Base-by-base conservation (phyloP, 208 protist genomes). In the Vickermania ingenoplastis region DNA sequence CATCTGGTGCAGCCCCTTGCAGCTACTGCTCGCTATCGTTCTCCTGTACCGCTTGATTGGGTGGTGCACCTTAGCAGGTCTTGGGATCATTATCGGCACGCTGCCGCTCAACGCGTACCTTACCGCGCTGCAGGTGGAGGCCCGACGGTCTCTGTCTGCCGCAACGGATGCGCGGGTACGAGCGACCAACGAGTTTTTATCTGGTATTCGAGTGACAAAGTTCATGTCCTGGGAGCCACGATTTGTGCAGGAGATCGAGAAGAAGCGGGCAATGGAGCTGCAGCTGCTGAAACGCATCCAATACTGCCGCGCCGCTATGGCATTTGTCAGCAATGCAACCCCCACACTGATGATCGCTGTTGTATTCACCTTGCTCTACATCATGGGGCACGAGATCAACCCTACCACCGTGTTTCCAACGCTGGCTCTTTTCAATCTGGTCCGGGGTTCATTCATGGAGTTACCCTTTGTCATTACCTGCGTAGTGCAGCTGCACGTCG, bases 201-300 rank as follows among this genome's bases (percentile, higher is more conserved):
- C 75, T 23, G 83, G 81, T 2, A 96, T 98, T 2, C 79, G 91
- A n/a, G 64, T 97, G 0, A 86, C 91, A 28, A 98, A 98, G 76
- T 79, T 97, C 5, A 97, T 93, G 79, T 78, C 79, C 17, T 97
- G 91, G 90, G 94, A 97, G 62, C 65, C 81, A 17, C 24, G 52
- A 30, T 89, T 96, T 31, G 4, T 79, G 0, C 23, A 54, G 1
- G n/a, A 41, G 3, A 73, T 96, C 36, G 50, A 81, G 29, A 54
- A 65, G 14, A 63, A 73, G 1, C 63, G 89, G 17, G 26, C 25
- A 14, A 52, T 67, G 21, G 81, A 94, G 69, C 26, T 95, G 21
- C 23, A 23, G 21, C 69, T 58, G 22, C 67, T 82, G 30, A 57
- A 66, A 13, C 45, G 69, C 11, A 61, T 79, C 11, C 77, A 81